A percentile compares a stretch with the other conserved stretches of the same genome.
phyloP scores from a whole-genome alignment of 1,284 basidiomycete genomes.

The Ustilago esculenta region DNA sequence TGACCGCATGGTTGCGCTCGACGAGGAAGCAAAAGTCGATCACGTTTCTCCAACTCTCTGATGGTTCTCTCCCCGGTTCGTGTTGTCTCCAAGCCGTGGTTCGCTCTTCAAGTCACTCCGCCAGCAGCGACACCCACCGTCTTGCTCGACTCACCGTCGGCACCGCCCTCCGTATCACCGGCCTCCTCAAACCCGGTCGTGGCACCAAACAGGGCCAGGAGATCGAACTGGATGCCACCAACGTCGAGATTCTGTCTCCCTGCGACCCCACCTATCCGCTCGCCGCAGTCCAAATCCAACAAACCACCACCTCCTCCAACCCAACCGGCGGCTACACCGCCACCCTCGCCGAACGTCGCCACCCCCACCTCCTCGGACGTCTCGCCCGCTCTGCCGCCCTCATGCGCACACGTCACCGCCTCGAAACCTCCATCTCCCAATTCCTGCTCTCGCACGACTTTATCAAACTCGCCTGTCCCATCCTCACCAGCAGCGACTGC shows the following conservation, averaged over 20 bases:
- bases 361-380: conserved; percentile 49
- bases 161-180: conserved; percentile 44
- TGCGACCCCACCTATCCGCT: conserved; percentile 49
- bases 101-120: conserved; percentile 7
- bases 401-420: conserved; percentile 33
- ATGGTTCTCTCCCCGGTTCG: conserved; percentile 54
- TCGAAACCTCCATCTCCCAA: conserved; percentile 39
- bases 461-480: conserved; percentile 81
- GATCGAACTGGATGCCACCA: conserved; percentile 49
- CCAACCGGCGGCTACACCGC: conserved; percentile 21
- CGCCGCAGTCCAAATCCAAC: conserved; percentile 32
- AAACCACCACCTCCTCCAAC: conserved; percentile 9
- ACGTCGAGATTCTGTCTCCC: conserved; percentile 21
- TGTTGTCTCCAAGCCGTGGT: conserved; percentile 59
- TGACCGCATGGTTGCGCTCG: conserved; percentile 52
- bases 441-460: conserved; percentile 73
- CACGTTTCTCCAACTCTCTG: conserved; percentile 60
- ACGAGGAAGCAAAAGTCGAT: conserved; percentile 55
- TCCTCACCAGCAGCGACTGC: conserved; percentile 90
- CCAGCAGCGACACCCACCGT: conserved; percentile 18
- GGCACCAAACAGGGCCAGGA: conserved; percentile 47
- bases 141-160: conserved; percentile 49
- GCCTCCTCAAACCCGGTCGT: conserved; percentile 37
- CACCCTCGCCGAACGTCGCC: conserved; percentile 36
- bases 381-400: conserved; percentile 41